Conservation (phyloP, 371 early-diverging fungal species). For the Rhizomucor pusillus region DNA sequence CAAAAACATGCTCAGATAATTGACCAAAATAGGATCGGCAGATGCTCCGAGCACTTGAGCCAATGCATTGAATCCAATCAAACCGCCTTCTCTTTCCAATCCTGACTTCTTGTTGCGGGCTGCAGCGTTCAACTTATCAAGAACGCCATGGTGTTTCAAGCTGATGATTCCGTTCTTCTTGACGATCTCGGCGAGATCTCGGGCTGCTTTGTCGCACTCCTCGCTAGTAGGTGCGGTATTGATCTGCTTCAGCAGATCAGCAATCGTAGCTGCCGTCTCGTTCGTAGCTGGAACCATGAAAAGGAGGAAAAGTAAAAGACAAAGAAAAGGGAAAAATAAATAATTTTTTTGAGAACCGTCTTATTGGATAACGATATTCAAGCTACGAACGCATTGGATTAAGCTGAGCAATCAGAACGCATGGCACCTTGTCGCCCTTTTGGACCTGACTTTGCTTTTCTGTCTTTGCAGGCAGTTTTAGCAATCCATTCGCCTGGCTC, state of each 20-base stretch:
- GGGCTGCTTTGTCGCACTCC: constrained; percentile 58
- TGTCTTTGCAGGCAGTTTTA: constrained; percentile 58
- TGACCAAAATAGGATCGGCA: constrained; percentile 63
- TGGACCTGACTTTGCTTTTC: constrained; percentile 16
- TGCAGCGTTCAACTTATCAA: constrained; percentile 52
- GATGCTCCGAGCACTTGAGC: constrained; percentile 52
- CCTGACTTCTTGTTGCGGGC: constrained; percentile 72
- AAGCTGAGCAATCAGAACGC: constrained; percentile 33
- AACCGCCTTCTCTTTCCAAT: constrained; percentile 68
- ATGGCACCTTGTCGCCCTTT: constrained; percentile 25
- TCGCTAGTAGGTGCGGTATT: constrained; percentile 59
- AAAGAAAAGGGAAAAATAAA: not conserved
- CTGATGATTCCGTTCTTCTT: constrained; percentile 50
- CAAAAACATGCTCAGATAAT: constrained; percentile 54
- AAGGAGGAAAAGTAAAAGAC: not conserved
- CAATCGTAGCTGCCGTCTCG: constrained; percentile 21
- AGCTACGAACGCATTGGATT: not conserved
- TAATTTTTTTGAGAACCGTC: not conserved
- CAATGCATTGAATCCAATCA: constrained; percentile 69
- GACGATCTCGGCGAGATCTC: constrained; percentile 48
- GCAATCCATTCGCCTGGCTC: constrained; percentile 75
- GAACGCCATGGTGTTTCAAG: constrained; percentile 56
- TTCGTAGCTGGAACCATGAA: not conserved
- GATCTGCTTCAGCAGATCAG: constrained; percentile 49
- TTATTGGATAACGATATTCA: not conserved